These are phyloP conservation scores for Kockiozyma suomiensis DNA, from an alignment of 805 yeast species.

Conservation along the genomic window DNA sequence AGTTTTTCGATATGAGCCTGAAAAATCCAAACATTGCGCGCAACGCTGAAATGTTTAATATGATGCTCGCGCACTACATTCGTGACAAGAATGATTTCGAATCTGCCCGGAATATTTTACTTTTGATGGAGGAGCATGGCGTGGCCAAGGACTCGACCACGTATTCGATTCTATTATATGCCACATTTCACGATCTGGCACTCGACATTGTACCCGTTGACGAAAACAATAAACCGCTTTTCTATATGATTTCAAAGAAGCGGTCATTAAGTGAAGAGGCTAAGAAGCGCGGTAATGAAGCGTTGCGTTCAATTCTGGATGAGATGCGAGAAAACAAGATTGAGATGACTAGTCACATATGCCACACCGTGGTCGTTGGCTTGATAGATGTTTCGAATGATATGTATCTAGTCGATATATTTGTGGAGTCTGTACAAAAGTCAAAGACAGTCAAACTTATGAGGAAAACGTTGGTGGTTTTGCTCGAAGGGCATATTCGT, in stretches of 20 bases:
- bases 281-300: neutral
- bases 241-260: neutral
- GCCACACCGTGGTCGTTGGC: conserved; percentile 24
- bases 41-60: conserved; percentile 8
- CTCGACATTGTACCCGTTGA: conserved; percentile 7
- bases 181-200: conserved; percentile 14
- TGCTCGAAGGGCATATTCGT: conserved; percentile 19
- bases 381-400: conserved; percentile 23
- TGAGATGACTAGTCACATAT: conserved; percentile 7
- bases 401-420: conserved; percentile 22
- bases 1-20: neutral
- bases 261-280: neutral
- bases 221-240: neutral
- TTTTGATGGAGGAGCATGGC: conserved; percentile 9
- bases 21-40: neutral
- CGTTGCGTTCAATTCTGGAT: conserved; percentile 5
- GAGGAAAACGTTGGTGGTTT: conserved; percentile 12
- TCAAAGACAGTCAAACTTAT: neutral
- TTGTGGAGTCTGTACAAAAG: neutral
- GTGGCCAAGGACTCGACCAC: conserved; percentile 17
- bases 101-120: conserved; percentile 1
- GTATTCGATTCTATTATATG: conserved; percentile 20
- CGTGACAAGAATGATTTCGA: conserved; percentile 7
- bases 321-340: conserved; percentile 21
- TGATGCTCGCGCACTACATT: conserved; percentile 15